phyloP scores from a whole-genome alignment of 345 rosid species.

The Capsella bursapastoris region DNA sequence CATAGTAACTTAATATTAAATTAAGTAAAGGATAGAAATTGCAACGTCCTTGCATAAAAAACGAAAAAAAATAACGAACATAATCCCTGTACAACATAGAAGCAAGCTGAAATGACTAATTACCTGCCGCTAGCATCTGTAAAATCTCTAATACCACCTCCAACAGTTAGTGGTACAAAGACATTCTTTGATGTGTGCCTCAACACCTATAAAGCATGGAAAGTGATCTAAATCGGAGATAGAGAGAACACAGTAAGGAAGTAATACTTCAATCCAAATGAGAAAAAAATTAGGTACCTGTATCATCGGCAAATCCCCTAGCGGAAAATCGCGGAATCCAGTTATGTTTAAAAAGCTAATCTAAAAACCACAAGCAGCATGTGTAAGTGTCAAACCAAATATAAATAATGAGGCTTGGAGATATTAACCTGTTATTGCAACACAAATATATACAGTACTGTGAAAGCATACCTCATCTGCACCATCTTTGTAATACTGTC shows the following conservation, averaged over 20 bases:
- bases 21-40: not conserved
- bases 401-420: constrained; percentile 13
- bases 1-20: constrained; percentile 13
- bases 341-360: constrained; percentile 92
- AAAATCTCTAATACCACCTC: constrained; percentile 98
- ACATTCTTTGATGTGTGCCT: constrained; percentile 91
- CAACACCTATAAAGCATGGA: constrained; percentile 64
- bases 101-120: constrained; percentile 19
- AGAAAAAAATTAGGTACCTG: constrained; percentile 56
- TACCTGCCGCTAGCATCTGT: constrained; percentile 96
- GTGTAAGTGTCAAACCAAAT: constrained; percentile 28
- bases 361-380: constrained; percentile 52
- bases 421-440: constrained; percentile 3
- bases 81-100: not conserved
- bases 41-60: not conserved
- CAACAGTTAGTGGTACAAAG: constrained; percentile 96
- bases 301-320: constrained; percentile 97
- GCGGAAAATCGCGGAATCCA: constrained; percentile 91
- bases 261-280: constrained; percentile 6
- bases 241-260: not conserved
- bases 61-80: not conserved
- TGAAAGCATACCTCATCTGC: constrained; percentile 84
- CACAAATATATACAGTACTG: not conserved
- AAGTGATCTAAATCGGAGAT: constrained; percentile 9
- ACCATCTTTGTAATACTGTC: constrained; percentile 87